Conservation (phyloP, 2,329 filamentous ascomycete genomes). For the Cladophialophora yegresii region DNA sequence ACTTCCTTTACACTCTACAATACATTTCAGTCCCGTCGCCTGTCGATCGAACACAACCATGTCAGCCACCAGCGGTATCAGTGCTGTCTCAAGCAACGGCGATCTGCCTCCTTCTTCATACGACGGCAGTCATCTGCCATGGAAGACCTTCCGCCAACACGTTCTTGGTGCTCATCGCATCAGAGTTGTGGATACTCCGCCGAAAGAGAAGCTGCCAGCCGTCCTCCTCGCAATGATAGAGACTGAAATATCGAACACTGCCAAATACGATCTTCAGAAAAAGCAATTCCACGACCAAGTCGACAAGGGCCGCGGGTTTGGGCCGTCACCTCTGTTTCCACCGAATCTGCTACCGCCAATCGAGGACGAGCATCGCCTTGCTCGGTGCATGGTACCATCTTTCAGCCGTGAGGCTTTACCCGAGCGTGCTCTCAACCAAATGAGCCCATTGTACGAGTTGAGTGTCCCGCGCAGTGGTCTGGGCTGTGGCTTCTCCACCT, state of each 20-base stretch:
- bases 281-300: conserved; percentile 32
- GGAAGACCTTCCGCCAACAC: conserved; percentile 34
- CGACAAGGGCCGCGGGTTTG: conserved; percentile 32
- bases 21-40: not conserved
- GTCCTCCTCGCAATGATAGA: conserved; percentile 30
- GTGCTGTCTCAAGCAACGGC: not conserved
- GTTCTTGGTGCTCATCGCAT: conserved; percentile 34
- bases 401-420: conserved; percentile 35
- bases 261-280: conserved; percentile 28
- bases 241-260: conserved; percentile 21
- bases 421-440: conserved; percentile 26
- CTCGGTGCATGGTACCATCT: conserved; percentile 34
- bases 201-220: conserved; percentile 29
- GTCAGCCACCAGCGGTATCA: conserved; percentile 8
- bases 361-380: conserved; percentile 27
- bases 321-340: conserved; percentile 34
- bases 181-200: conserved; percentile 26
- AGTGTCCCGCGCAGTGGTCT: conserved; percentile 33
- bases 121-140: conserved; percentile 32
- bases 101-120: conserved; percentile 28
- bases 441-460: conserved; percentile 30
- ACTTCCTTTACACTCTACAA: not conserved
- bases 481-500: conserved; percentile 33
- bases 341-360: conserved; percentile 33
- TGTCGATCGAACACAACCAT: conserved; percentile 5